Evolutionary conservation across 139 green algal species (phyloP).

Genomic region (Volvox reticuliferus): DNA sequence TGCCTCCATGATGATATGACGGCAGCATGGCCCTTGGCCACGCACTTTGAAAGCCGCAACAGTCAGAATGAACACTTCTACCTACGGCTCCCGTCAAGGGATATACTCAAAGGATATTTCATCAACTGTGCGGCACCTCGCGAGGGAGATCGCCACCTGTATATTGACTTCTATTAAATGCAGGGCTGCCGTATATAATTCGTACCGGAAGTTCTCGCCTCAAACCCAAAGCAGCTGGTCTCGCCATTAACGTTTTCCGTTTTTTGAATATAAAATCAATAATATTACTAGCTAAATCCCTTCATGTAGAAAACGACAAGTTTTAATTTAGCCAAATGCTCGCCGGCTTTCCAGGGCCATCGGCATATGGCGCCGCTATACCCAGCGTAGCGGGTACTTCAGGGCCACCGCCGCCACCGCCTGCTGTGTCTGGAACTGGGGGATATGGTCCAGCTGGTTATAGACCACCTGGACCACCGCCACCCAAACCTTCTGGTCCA

Average conservation of each 20-base stretch:
- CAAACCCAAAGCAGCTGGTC: no score
- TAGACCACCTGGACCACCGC: background rate
- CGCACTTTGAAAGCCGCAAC: background rate
- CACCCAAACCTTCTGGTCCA: background rate
- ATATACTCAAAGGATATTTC: background rate
- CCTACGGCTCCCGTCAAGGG: background rate
- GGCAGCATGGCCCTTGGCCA: conserved; percentile 23
- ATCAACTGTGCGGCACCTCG: no score
- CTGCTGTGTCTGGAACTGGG: background rate
- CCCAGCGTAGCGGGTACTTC: background rate
- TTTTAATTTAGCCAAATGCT: conserved; percentile 8
- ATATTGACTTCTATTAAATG: no score
- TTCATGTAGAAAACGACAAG: background rate
- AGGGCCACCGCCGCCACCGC: conserved; percentile 13
- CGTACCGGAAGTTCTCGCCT: no score
- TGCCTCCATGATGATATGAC: conserved; percentile 1
- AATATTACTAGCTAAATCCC: no score
- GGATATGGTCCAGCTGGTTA: conserved; percentile 10
- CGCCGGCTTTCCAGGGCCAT: conserved; percentile 7
- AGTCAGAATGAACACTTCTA: background rate
- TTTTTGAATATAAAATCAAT: no score
- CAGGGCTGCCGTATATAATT: no score
- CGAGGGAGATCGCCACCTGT: no score
- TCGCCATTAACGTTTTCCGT: no score
- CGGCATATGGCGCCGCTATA: background rate